Conservation (phyloP, 1,284 basidiomycete genomes). For the Ceratobasidium sp. region DNA sequence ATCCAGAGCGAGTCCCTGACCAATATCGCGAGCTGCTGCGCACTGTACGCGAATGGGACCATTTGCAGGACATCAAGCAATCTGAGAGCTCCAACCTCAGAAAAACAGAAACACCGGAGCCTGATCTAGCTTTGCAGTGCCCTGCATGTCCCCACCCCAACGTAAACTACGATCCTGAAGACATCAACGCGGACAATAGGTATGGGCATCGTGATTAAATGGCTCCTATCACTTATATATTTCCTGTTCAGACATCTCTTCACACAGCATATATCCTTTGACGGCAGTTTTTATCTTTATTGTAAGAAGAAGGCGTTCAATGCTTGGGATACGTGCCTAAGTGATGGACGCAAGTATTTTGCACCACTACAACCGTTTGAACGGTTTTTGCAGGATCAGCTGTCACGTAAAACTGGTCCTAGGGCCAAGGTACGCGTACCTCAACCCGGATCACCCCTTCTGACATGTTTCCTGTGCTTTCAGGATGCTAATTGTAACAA, state of each 20-base stretch:
- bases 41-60: not conserved
- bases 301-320: not conserved
- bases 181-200: too few relatives aligned
- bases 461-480: too few relatives aligned
- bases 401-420: too few relatives aligned
- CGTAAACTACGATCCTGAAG: not conserved
- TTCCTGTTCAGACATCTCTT: not conserved
- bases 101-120: too few relatives aligned
- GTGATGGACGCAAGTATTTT: not conserved
- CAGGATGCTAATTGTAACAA: conserved; percentile 2
- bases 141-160: not conserved
- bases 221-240: too few relatives aligned
- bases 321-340: not conserved
- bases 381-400: too few relatives aligned
- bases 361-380: not conserved
- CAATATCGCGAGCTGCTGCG: not conserved
- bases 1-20: not conserved
- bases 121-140: conserved; percentile 7
- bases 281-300: not conserved
- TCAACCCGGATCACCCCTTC: too few relatives aligned
- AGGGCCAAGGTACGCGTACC: too few relatives aligned
- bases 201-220: too few relatives aligned
- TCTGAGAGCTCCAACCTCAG: too few relatives aligned
- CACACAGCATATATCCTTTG: not conserved
- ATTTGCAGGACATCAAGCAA: not conserved